Evolutionary conservation across 2,329 filamentous ascomycete genomes (phyloP), one percentile per base, ranked within the genome.

Genomic region (Epichloe sp.): DNA sequence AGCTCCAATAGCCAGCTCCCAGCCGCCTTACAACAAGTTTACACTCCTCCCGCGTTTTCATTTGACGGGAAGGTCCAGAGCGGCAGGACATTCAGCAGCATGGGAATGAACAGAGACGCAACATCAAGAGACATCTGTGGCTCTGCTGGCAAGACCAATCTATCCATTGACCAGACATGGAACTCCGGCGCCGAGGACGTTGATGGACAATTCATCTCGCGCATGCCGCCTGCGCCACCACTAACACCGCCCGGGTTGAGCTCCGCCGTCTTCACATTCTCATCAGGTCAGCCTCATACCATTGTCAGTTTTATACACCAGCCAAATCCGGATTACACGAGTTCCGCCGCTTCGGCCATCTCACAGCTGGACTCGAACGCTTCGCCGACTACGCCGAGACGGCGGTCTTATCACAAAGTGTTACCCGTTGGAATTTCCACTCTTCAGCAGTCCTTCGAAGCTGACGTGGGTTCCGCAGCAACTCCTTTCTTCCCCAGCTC

Each of bases 301-400:
- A 59, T 60, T 34, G 63, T 67, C 53, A 66, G 61, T 52, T 68
- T 68, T 54, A 72, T 77, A 53, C 68, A 74, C 55, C 74, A 75
- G 54, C 69, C 71, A 2, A 74, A 76, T 54, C 74, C 74, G 0
- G 73, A 76, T 55, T 76, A 76, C 62, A 65, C 66, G 54, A 69
- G 66, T 34, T 67, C 63, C 14, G 65, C 66, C 12, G 59, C 61
- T 12, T 60, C 61, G 37, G 55, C 61, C 42, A 48, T 58, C 14
- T 54, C 62, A 11, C 56, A 61, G 36, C 36, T 62, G 49, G 54
- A 57, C 58, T 61, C 63, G 11, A 34, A 4, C 3, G 50, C 57
- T 34, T 59, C 64, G 37, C 61, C 60, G n/a, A 59, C 65, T 10
- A 65, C 63, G 21, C 65, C 71, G 5, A 63, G 66, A 23, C 64